These are phyloP conservation scores for Amauroascus niger DNA, from an alignment of 2,329 filamentous ascomycete genomes.

Conservation along the genomic window DNA sequence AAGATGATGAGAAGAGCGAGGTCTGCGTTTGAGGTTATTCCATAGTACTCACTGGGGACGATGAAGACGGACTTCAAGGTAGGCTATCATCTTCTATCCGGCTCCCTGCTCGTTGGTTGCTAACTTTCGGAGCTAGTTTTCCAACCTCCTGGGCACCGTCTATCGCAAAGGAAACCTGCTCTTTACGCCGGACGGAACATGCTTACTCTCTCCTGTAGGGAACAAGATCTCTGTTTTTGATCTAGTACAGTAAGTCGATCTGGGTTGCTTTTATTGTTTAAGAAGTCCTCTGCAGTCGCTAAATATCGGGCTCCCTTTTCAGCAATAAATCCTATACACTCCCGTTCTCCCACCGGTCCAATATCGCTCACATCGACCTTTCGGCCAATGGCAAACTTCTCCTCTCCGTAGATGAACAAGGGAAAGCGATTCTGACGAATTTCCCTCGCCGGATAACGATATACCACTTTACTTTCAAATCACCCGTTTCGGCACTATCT, in stretches of 20 bases:
- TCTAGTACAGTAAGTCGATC: slow-evolving; percentile 70
- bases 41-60: slow-evolving; percentile 22
- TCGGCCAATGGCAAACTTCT: slow-evolving; percentile 85
- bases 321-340: slow-evolving; percentile 47
- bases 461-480: slow-evolving; percentile 91
- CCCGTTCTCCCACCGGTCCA: slow-evolving; percentile 75
- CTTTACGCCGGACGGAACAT: slow-evolving; percentile 92
- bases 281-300: not conserved
- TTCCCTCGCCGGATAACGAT: slow-evolving; percentile 74
- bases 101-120: not conserved
- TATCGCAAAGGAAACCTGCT: slow-evolving; percentile 96
- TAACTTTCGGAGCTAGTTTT: slow-evolving; percentile 61
- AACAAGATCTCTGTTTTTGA: slow-evolving; percentile 96
- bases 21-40: not conserved
- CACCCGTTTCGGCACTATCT: slow-evolving; percentile 68
- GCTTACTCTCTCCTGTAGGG: slow-evolving; percentile 89
- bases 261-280: not conserved
- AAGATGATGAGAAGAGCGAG: not conserved
- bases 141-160: slow-evolving; percentile 94
- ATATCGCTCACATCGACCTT: slow-evolving; percentile 79
- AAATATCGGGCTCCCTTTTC: slow-evolving; percentile 7
- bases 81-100: slow-evolving; percentile 15
- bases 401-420: slow-evolving; percentile 87
- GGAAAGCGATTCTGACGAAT: slow-evolving; percentile 85
- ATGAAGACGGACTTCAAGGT: slow-evolving; percentile 99